Conservation (phyloP, 2,329 filamentous ascomycete genomes). For the Xylariomycetidae sp. region DNA sequence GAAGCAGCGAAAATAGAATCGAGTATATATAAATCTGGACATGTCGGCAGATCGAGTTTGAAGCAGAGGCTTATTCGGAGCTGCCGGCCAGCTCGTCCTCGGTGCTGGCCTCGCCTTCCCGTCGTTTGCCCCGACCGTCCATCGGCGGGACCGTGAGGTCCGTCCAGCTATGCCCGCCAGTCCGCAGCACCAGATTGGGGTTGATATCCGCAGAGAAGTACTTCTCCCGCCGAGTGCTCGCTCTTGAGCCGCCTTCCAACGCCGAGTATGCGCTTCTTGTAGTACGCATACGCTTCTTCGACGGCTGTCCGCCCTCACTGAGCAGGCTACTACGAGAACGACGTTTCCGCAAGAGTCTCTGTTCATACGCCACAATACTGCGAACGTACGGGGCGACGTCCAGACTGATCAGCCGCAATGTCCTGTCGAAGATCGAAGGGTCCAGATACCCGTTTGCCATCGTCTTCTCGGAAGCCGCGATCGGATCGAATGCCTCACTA, state of each 20-base stretch:
- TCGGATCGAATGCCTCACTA: constrained; percentile 54
- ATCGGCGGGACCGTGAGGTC: constrained; percentile 6
- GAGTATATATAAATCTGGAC: no score
- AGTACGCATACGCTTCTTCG: constrained; percentile 57
- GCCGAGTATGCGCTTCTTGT: constrained; percentile 72
- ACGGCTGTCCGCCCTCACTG: constrained; percentile 45
- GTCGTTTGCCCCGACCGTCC: background rate
- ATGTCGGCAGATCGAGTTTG: no score
- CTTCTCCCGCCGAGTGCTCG: constrained; percentile 59
- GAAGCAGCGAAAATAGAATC: no score
- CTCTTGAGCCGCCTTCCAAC: constrained; percentile 65
- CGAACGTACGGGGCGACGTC: constrained; percentile 92
- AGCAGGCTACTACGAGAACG: constrained; percentile 55
- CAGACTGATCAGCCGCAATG: constrained; percentile 55
- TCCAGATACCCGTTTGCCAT: constrained; percentile 43
- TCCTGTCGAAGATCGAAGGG: constrained; percentile 72
- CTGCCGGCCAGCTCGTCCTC: constrained; percentile 3
- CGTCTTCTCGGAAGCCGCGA: constrained; percentile 45
- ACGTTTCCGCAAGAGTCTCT: constrained; percentile 62
- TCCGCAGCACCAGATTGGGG: constrained; percentile 56
- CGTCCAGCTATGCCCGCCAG: constrained; percentile 44
- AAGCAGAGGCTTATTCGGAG: background rate
- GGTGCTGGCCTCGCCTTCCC: constrained; percentile 2
- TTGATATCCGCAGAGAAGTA: constrained; percentile 65
- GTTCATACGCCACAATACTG: constrained; percentile 72